These are phyloP conservation scores for Cryphonectria japonica DNA, from an alignment of 2,329 filamentous ascomycete genomes.

Conservation along the genomic window DNA sequence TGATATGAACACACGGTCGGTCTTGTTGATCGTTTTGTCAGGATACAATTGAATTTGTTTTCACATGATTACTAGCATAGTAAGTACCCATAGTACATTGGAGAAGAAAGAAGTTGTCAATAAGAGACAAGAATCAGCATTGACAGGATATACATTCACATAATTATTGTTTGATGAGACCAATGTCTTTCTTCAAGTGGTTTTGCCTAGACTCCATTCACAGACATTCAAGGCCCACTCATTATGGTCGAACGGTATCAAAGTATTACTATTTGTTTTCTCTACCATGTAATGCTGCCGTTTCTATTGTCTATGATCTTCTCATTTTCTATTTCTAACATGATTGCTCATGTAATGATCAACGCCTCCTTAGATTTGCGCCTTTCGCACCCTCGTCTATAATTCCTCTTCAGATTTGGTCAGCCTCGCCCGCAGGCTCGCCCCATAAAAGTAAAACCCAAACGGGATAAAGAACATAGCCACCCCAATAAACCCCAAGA, in stretches of 20 bases:
- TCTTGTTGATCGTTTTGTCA: neutral
- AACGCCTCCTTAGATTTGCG: neutral
- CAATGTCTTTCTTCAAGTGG: no score
- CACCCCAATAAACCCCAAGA: slow-evolving; percentile 37
- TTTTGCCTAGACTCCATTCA: no score
- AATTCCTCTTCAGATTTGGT: neutral
- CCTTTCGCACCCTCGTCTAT: no score
- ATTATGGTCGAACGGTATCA: no score
- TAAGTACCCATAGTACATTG: no score
- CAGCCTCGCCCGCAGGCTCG: slow-evolving; percentile 7
- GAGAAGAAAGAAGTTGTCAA: no score
- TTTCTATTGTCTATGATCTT: neutral
- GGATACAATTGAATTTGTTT: no score
- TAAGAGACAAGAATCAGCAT: no score
- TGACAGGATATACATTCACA: no score
- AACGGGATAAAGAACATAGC: slow-evolving; percentile 16
- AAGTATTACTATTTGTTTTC: neutral
- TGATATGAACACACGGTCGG: neutral
- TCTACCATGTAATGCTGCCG: neutral
- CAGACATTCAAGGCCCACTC: no score
- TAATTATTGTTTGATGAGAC: no score
- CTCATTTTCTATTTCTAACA: neutral
- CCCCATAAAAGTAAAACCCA: slow-evolving; percentile 13
- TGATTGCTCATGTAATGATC: neutral
- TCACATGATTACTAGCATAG: neutral